These are phyloP conservation scores for Alternaria longipes DNA, from an alignment of 2,329 filamentous ascomycete species.

Conservation along the genomic window DNA sequence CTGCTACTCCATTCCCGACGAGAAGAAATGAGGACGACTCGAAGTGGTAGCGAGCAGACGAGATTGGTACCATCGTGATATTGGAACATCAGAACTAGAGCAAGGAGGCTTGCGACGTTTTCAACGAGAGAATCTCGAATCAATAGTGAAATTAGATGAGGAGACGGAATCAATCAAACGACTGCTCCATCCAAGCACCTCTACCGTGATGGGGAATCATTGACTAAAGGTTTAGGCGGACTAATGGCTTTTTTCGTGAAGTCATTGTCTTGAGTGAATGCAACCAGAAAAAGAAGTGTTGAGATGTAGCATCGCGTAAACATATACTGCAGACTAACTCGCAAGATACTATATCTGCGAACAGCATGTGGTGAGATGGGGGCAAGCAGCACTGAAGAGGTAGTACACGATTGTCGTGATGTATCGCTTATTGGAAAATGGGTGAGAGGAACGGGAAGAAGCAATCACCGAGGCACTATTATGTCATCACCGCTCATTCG, in stretches of 20 bases:
- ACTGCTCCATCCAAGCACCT: background rate
- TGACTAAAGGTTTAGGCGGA: background rate
- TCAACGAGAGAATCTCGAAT: background rate
- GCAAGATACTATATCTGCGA: background rate
- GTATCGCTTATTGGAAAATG: background rate
- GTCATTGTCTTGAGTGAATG: background rate
- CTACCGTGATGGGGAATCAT: background rate
- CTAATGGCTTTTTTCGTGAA: background rate
- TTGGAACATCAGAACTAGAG: background rate
- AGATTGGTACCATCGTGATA: background rate
- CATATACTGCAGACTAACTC: background rate
- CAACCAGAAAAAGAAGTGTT: background rate
- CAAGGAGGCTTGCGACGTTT: background rate
- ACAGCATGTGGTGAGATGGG: background rate
- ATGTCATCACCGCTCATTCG: constrained; percentile 19
- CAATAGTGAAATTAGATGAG: background rate
- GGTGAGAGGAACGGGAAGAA: constrained; percentile 9
- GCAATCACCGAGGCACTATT: constrained; percentile 17
- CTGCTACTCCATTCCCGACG: constrained; percentile 39
- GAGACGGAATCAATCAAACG: background rate
- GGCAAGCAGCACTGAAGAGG: background rate
- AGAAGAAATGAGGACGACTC: constrained; percentile 15
- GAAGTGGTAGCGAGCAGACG: background rate
- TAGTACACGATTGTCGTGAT: background rate
- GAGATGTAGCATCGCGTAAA: background rate